A percentile compares a stretch with the other conserved stretches of the same genome.
phyloP scores from a whole-genome alignment of 2,329 filamentous ascomycete genomes.

The Fusarium domesticum region DNA sequence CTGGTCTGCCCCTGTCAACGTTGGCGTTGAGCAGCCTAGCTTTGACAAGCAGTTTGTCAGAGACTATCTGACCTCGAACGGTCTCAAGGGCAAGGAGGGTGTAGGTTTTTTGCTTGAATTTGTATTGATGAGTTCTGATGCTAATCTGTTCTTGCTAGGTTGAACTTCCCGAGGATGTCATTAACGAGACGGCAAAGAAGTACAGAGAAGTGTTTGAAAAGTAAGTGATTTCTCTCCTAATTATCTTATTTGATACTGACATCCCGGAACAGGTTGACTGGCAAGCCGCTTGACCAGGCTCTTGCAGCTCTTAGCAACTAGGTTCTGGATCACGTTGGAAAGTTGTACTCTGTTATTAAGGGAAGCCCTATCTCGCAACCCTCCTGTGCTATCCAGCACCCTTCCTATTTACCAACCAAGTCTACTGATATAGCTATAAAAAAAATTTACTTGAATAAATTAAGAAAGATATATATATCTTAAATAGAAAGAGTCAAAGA shows the following conservation, averaged over 20 bases:
- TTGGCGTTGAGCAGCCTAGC: slow-evolving; percentile 72
- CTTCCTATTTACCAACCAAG: too few relatives aligned
- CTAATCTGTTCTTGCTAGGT: background rate
- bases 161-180: slow-evolving; percentile 70
- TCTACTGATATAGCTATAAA: too few relatives aligned
- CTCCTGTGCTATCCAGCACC: too few relatives aligned
- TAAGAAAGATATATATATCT: too few relatives aligned
- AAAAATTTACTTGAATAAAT: too few relatives aligned
- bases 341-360: too few relatives aligned
- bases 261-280: slow-evolving; percentile 48
- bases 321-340: too few relatives aligned
- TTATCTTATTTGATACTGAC: too few relatives aligned
- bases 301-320: too few relatives aligned
- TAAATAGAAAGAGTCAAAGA: too few relatives aligned
- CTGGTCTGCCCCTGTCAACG: slow-evolving; percentile 66
- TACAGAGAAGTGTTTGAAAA: slow-evolving; percentile 73
- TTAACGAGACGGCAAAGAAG: slow-evolving; percentile 61
- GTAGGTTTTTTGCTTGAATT: background rate
- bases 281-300: slow-evolving; percentile 32
- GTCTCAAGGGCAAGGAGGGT: slow-evolving; percentile 45
- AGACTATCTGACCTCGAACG: slow-evolving; percentile 72
- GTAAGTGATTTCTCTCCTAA: slow-evolving; percentile 6
- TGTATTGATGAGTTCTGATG: too few relatives aligned
- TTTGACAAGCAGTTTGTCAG: slow-evolving; percentile 85
- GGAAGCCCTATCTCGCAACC: too few relatives aligned